Base-by-base conservation (phyloP, 345 rosid species). In the Excoecaria agallocha region DNA sequence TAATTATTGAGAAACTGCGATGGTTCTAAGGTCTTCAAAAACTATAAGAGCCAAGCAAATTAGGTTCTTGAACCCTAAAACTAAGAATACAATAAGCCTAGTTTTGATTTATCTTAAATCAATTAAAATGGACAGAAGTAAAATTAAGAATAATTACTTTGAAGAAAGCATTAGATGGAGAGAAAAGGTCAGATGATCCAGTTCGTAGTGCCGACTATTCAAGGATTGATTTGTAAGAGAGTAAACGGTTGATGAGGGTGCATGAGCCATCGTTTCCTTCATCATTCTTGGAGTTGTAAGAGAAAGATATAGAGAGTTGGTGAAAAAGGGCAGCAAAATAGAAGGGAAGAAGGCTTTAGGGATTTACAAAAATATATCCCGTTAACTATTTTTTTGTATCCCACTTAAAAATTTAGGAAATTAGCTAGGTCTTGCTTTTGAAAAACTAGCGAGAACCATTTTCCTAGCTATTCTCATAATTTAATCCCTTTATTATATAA, bases 91-190 rank as follows among this genome's bases (percentile, higher is more conserved):
- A 30, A 24, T 59, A 60, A 56, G 25, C 58, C 39, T 5, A n/a
- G 6, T 30, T 54, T 20, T 37, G 20, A 3, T 19, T 8, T 39
- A 5, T 2, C 22, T 38, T 6, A 1, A 65, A 68, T 9, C 13
- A 37, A 66, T 3, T 20, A 54, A 41, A 46, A 0, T 10, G 49
- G 13, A 12, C 9, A 35, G 8, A 52, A 39, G 39, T 1, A n/a
- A 24, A n/a, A 55, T 52, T 11, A 37, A 59, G 59, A 55, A 56
- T 52, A 2, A 74, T 49, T 73, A 93, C 98, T 89, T 91, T 87
- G 72, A 97, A 91, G 86, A 95, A 95, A 52, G 82, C 89, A 65
- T 89, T 93, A 49, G 88, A 71, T n/a, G 96, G 96, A 4, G 97
- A 92, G 72, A 97, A 98, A 62, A 93, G 97, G 12, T 74, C 86